Conservation (phyloP, 2,329 filamentous ascomycete genomes). For the Byssochlamys sp. region DNA sequence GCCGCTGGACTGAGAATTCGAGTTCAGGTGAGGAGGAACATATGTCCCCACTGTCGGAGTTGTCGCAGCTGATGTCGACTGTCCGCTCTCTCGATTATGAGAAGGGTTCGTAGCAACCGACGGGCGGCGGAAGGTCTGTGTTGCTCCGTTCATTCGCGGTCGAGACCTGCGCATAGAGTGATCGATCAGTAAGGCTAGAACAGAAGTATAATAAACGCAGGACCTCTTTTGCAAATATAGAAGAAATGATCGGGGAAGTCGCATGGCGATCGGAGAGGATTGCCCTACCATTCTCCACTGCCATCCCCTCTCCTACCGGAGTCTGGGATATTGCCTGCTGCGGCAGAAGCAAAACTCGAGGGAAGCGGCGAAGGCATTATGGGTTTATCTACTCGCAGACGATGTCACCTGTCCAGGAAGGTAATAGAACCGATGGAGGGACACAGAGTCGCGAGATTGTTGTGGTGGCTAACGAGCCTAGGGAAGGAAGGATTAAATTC, state of each 20-base stretch:
- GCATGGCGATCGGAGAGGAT: conserved; percentile 4
- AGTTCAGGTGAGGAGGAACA: conserved; percentile 52
- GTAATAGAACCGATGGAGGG: conserved; percentile 4
- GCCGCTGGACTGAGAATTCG: conserved; percentile 36
- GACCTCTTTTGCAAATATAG: not conserved
- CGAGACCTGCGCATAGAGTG: conserved; percentile 42
- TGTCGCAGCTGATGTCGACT: conserved; percentile 27
- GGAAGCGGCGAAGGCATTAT: conserved; percentile 65
- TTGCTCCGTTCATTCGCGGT: conserved; percentile 54
- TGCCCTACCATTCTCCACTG: conserved; percentile 64
- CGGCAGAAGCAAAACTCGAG: conserved; percentile 75
- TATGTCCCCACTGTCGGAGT: conserved; percentile 42
- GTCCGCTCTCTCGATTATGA: conserved; percentile 35
- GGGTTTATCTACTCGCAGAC: conserved; percentile 12
- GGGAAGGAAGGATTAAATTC: not conserved
- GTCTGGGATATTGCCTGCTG: conserved; percentile 61
- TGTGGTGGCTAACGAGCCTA: conserved; percentile 1
- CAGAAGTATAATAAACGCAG: not conserved
- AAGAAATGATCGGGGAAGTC: conserved; percentile 4
- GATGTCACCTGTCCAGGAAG: conserved; percentile 14
- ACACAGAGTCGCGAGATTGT: conserved; percentile 4
- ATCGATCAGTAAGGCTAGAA: conserved; percentile 9
- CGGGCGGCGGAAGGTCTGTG: conserved; percentile 57
- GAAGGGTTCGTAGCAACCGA: conserved; percentile 50
- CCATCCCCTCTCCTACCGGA: conserved; percentile 50